Percentiles rank a stretch among this genome's conserved stretches.
Evolutionary conservation across 1,284 basidiomycete species (phyloP).

Genomic region (Anthracocystis walkeri): DNA sequence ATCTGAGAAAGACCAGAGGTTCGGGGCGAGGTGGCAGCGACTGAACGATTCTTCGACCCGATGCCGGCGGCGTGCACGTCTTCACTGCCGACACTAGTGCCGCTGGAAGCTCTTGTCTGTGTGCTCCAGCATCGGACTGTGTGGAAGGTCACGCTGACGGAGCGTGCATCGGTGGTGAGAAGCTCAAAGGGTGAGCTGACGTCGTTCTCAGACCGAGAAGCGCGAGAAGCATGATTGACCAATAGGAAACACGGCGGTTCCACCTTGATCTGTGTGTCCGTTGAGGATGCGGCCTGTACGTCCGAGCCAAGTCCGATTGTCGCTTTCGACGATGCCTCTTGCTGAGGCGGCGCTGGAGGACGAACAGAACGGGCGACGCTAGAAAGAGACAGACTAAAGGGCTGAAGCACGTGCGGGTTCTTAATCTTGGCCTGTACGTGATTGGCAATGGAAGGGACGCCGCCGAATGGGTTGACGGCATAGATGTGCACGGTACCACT

Average conservation of each 20-base stretch:
- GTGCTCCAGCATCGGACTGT: conserved; percentile 36
- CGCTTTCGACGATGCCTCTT: conserved; percentile 3
- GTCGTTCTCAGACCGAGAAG: conserved; percentile 1
- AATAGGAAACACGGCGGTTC: conserved; percentile 29
- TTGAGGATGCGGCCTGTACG: background rate
- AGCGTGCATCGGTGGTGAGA: conserved; percentile 31
- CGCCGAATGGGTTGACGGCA: conserved; percentile 48
- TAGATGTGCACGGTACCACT: conserved; percentile 49
- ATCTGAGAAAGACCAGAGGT: conserved; percentile 46
- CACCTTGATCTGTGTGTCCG: background rate
- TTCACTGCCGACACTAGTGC: conserved; percentile 10
- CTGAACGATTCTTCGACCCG: conserved; percentile 16
- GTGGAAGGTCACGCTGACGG: conserved; percentile 27
- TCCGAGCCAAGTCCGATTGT: conserved; percentile 1
- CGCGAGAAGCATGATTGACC: background rate
- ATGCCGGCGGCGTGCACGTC: conserved; percentile 6
- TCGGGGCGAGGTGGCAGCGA: conserved; percentile 21
- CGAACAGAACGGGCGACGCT: conserved; percentile 35
- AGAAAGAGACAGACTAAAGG: conserved; percentile 29
- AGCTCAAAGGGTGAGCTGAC: conserved; percentile 29
- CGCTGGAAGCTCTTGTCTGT: conserved; percentile 9
- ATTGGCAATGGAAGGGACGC: conserved; percentile 30
- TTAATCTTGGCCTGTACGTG: conserved; percentile 38
- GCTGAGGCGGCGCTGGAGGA: conserved; percentile 12
- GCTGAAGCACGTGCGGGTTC: conserved; percentile 28